These are phyloP conservation scores for Fraxinus sp. DNA, from an alignment of 305 asterid genomes.

Conservation along the genomic window DNA sequence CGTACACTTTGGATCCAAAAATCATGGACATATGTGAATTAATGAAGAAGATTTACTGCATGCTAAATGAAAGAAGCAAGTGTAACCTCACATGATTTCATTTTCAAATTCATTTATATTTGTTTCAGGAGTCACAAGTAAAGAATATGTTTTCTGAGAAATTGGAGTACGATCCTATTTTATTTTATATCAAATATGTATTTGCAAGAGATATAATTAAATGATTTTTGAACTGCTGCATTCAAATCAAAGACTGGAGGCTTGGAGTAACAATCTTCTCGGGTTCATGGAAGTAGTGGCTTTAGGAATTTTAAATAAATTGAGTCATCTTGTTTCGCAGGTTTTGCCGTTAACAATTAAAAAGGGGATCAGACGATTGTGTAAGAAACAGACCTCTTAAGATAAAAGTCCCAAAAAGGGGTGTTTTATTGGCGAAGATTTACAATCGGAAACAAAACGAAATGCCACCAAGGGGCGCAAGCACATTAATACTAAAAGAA, in stretches of 20 bases:
- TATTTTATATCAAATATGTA: too few relatives aligned
- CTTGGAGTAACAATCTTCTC: background rate
- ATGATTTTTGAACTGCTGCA: background rate
- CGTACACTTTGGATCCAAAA: background rate
- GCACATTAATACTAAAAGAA: too few relatives aligned
- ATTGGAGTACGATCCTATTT: background rate
- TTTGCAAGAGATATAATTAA: background rate
- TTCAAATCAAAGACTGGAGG: background rate
- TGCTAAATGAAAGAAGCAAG: background rate
- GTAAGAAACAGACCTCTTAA: too few relatives aligned
- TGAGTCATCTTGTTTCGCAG: too few relatives aligned
- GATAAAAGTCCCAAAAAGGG: too few relatives aligned
- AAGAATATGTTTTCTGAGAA: background rate
- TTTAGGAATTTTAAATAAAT: background rate
- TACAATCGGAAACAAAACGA: too few relatives aligned
- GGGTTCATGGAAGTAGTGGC: background rate
- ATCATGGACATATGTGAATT: background rate
- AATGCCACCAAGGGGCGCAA: too few relatives aligned
- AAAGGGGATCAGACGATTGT: too few relatives aligned
- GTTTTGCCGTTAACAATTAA: too few relatives aligned
- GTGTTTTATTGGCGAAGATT: too few relatives aligned
- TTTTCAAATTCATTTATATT: background rate
- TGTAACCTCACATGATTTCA: background rate
- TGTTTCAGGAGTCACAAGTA: background rate
- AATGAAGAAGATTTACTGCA: background rate